Percentiles rank a stretch among this genome's conserved stretches.
Evolutionary conservation across 2,329 filamentous ascomycete species (phyloP).

Genomic region (Aureobasidium sp.): DNA sequence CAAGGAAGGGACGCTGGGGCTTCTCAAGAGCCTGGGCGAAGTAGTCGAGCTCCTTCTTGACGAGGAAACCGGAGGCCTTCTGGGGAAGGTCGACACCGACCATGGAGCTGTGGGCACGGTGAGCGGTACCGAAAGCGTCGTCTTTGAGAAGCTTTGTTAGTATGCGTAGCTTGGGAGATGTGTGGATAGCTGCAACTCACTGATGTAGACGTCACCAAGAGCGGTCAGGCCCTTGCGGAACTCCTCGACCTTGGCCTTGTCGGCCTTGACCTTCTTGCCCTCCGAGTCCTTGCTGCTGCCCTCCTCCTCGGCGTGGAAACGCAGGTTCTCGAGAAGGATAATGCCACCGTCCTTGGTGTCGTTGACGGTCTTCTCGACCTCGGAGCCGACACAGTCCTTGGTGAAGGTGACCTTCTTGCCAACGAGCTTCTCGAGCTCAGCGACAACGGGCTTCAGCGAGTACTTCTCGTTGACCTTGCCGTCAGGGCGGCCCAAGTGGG

Average conservation of each 20-base stretch:
- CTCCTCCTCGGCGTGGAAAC: conserved; percentile 98
- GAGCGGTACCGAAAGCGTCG: conserved; percentile 96
- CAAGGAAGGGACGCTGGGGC: conserved; percentile 91
- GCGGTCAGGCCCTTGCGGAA: conserved; percentile 94
- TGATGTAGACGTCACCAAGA: conserved; percentile 93
- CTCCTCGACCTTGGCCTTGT: conserved; percentile 82
- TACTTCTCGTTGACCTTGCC: conserved; percentile 87
- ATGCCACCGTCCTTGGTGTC: conserved; percentile 73
- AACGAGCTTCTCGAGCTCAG: conserved; percentile 67
- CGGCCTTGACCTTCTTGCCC: conserved; percentile 92
- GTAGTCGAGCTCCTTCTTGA: conserved; percentile 99
- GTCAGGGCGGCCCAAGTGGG: conserved; percentile 91
- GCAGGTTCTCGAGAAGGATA: conserved; percentile 91
- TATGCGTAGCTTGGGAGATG: background rate
- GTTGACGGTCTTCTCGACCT: conserved; percentile 85
- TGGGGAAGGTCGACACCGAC: conserved; percentile 92
- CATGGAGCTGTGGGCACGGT: conserved; percentile 99
- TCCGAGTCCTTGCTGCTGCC: conserved; percentile 88
- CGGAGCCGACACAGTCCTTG: conserved; percentile 79
- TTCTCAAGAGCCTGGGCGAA: conserved; percentile 93
- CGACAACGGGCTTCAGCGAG: conserved; percentile 82
- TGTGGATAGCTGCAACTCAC: conserved; percentile 45
- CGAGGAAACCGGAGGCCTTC: conserved; percentile 94
- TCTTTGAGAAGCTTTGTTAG: conserved; percentile 44
- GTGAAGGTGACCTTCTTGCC: conserved; percentile 74